These are phyloP conservation scores for Verticillium tricorpus DNA, from an alignment of 2,329 filamentous ascomycete genomes.

Conservation along the genomic window DNA sequence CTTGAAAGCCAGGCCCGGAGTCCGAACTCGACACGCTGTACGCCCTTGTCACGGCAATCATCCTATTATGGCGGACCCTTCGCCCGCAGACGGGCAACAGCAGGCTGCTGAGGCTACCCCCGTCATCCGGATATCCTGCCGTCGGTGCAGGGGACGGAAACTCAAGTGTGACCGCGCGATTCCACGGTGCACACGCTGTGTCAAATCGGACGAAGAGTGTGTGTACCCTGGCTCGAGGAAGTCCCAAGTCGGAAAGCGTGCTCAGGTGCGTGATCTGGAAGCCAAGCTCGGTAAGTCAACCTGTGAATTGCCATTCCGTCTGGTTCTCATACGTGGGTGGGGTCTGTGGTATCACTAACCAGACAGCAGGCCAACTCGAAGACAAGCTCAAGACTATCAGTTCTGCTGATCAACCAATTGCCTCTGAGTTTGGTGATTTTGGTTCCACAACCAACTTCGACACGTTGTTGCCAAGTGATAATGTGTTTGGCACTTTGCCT, in stretches of 20 bases:
- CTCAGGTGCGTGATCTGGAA: not conserved
- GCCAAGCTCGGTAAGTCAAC: not conserved
- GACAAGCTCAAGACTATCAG: too few relatives aligned
- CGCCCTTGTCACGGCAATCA: too few relatives aligned
- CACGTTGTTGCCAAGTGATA: too few relatives aligned
- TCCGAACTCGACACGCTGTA: not conserved
- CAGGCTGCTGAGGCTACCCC: not conserved
- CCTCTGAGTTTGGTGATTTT: too few relatives aligned
- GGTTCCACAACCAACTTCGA: too few relatives aligned
- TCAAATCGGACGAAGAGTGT: slow-evolving; percentile 11
- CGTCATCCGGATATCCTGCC: not conserved
- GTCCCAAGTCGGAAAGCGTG: not conserved
- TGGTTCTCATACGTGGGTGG: too few relatives aligned
- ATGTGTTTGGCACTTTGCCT: too few relatives aligned
- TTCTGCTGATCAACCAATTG: too few relatives aligned
- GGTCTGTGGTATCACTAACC: too few relatives aligned
- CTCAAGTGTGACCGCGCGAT: slow-evolving; percentile 20
- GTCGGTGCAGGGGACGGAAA: slow-evolving; percentile 12
- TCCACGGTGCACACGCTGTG: slow-evolving; percentile 16
- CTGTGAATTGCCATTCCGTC: too few relatives aligned
- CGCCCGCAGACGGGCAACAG: not conserved
- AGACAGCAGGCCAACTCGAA: too few relatives aligned
- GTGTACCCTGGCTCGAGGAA: slow-evolving; percentile 1
- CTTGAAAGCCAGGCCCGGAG: not conserved
- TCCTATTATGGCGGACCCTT: not conserved